Evolutionary conservation across 2,329 filamentous ascomycete genomes (phyloP).

Genomic region (Cladosporium sp.): DNA sequence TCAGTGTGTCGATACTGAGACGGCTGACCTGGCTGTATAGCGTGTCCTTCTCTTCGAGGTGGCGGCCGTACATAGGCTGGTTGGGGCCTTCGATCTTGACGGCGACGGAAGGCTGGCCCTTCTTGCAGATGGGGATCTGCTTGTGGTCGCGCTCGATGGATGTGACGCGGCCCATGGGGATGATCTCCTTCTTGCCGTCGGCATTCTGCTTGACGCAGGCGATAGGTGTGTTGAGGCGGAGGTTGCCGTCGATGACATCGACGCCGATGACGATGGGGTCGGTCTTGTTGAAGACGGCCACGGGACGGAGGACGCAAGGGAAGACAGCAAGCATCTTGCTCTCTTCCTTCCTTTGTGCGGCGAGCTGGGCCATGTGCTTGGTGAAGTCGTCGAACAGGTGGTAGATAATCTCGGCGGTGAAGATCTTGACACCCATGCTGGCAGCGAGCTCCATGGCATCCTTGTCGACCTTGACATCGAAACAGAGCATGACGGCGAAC

Average conservation of each 20-base stretch:
- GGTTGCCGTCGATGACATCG: conserved; percentile 87
- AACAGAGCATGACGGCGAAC: conserved; percentile 98
- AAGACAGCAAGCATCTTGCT: conserved; percentile 95
- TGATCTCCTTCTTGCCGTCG: conserved; percentile 75
- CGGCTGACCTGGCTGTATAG: conserved; percentile 88
- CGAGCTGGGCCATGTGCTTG: conserved; percentile 83
- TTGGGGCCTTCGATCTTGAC: conserved; percentile 95
- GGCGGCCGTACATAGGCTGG: conserved; percentile 91
- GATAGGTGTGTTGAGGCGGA: conserved; percentile 86
- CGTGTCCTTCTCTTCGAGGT: conserved; percentile 86
- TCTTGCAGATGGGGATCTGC: conserved; percentile 86
- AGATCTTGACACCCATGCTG: conserved; percentile 93
- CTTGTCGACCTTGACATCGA: conserved; percentile 99
- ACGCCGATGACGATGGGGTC: conserved; percentile 92
- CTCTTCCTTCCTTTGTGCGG: conserved; percentile 93
- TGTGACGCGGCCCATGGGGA: conserved; percentile 87
- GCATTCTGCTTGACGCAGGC: conserved; percentile 81
- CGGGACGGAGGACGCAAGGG: conserved; percentile 85
- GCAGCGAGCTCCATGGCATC: conserved; percentile 89
- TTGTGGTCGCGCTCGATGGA: conserved; percentile 98
- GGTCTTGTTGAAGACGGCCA: conserved; percentile 98
- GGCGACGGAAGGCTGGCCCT: conserved; percentile 93
- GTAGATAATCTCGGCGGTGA: conserved; percentile 98
- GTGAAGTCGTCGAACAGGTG: conserved; percentile 97
- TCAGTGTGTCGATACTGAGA: conserved; percentile 87